Conservation (phyloP, 371 early-diverging fungal species). For the Rhizomucor pusillus region DNA sequence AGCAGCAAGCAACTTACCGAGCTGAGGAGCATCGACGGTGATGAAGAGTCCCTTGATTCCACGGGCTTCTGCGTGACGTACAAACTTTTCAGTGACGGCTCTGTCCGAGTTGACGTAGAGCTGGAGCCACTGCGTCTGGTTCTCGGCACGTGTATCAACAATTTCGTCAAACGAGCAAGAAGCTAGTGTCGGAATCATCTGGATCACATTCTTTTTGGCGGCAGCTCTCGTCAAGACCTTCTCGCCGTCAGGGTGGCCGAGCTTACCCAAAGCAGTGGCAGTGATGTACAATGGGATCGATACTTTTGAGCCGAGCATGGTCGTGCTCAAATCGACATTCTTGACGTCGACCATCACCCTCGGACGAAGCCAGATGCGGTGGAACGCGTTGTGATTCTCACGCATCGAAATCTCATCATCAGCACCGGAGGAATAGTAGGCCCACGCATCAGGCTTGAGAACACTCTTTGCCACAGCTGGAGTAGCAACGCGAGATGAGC, state of each 20-base stretch:
- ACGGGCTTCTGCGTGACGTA: slow-evolving; percentile 75
- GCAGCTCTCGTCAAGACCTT: slow-evolving; percentile 67
- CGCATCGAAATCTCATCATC: slow-evolving; percentile 82
- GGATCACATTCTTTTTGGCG: slow-evolving; percentile 42
- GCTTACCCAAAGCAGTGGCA: slow-evolving; percentile 67
- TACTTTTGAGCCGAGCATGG: slow-evolving; percentile 59
- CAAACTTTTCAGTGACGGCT: slow-evolving; percentile 65
- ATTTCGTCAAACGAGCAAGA: slow-evolving; percentile 71
- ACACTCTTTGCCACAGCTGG: slow-evolving; percentile 59
- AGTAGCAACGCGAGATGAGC: background rate
- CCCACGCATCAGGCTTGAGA: slow-evolving; percentile 74
- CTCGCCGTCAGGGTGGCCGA: slow-evolving; percentile 79
- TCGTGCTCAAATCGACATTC: slow-evolving; percentile 58
- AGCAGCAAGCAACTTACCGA: slow-evolving; percentile 44
- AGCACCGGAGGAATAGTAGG: slow-evolving; percentile 80
- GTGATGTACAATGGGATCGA: slow-evolving; percentile 55
- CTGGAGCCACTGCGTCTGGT: slow-evolving; percentile 76
- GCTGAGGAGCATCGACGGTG: slow-evolving; percentile 91
- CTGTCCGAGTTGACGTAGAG: slow-evolving; percentile 89
- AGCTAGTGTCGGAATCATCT: slow-evolving; percentile 76
- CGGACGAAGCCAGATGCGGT: slow-evolving; percentile 75
- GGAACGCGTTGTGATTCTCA: slow-evolving; percentile 78
- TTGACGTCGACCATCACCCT: slow-evolving; percentile 77
- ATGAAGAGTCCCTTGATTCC: slow-evolving; percentile 87
- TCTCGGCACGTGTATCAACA: slow-evolving; percentile 39